Percentiles rank a stretch among this genome's conserved stretches.
Conservation (phyloP, 2,329 filamentous ascomycete genomes). For the Verticillium alfalfae region DNA sequence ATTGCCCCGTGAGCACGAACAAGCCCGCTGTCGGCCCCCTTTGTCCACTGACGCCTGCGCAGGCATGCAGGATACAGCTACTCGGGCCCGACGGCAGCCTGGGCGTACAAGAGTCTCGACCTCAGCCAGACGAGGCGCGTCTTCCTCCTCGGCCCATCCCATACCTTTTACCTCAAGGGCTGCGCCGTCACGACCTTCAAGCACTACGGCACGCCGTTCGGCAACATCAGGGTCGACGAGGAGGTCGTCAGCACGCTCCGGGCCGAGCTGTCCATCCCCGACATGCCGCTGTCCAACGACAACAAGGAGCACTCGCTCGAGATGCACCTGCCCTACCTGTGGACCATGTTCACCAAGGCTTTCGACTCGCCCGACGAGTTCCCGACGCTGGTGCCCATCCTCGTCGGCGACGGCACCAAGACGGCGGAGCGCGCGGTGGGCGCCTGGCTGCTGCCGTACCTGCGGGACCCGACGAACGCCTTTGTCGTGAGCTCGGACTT, state of each 20-base stretch:
- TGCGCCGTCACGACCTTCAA: constrained; percentile 71
- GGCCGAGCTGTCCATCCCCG: constrained; percentile 27
- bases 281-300: constrained; percentile 64
- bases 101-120: constrained; percentile 88
- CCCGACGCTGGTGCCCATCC: constrained; percentile 75
- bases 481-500: constrained; percentile 95
- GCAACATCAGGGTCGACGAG: constrained; percentile 61
- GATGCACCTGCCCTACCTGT: constrained; percentile 94
- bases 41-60: constrained; percentile 9
- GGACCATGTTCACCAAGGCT: constrained; percentile 60
- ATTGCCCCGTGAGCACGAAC: constrained; percentile 9
- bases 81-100: constrained; percentile 87
- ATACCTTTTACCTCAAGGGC: constrained; percentile 74
- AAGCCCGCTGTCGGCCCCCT: not conserved
- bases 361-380: constrained; percentile 48
- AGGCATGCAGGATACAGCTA: constrained; percentile 93
- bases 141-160: constrained; percentile 89
- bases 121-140: constrained; percentile 77
- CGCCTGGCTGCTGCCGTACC: constrained; percentile 66
- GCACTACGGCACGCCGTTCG: constrained; percentile 69
- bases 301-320: constrained; percentile 88
- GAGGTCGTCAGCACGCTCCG: constrained; percentile 46
- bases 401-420: constrained; percentile 70
- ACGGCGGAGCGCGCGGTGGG: constrained; percentile 65
- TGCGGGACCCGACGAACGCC: constrained; percentile 67